Evolutionary conservation across 345 rosid genomes (phyloP), one percentile per base, ranked within the genome.

Genomic region (Hibiscus trionum): DNA sequence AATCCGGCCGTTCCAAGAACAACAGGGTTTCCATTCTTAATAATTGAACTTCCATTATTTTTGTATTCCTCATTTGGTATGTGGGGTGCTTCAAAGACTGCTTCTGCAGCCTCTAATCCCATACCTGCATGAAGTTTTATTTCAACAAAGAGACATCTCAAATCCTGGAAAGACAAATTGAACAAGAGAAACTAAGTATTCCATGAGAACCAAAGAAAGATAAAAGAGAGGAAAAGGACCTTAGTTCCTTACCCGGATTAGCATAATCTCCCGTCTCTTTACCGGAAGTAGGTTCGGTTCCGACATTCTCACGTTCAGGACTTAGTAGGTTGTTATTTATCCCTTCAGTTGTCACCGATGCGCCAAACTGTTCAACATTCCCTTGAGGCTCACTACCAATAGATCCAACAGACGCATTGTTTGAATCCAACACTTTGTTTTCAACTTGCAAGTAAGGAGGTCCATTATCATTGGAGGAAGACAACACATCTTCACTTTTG

Each of bases 171-270:
- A 72, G 44, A 72, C n/a, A 60, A 47, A 39, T 72, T 24, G 31
- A 76, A 61, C 42, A 15, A 75, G 27, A 64, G 49, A 82, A 57
- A n/a, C 49, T 44, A 70, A 76, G 72, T 60, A 73, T 56, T 67
- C 57, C 72, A 70, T 63, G 62, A 29, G 47, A 69, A 61, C 53
- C 24, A 53, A 42, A 77, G 44, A 59, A 61, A 61, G 50, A 52
- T 49, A 7, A 14, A 17, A 9, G 21, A 52, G 59, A 26, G 63
- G 19, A 37, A 47, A 17, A 77, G 71, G 77, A 72, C 76, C 80
- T 82, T 82, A 86, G 70, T 73, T 73, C 75, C 83, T 79, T 83
- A 86, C 93, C 80, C 73, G 33, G 66, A 71, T 71, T 79, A 75
- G 76, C 29, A 77, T 62, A 31, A 61, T 73, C 46, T 44, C 56